phyloP scores from a whole-genome alignment of 495 filamentous ascomycete species.

The Rostrohypoxylon terebratum region DNA sequence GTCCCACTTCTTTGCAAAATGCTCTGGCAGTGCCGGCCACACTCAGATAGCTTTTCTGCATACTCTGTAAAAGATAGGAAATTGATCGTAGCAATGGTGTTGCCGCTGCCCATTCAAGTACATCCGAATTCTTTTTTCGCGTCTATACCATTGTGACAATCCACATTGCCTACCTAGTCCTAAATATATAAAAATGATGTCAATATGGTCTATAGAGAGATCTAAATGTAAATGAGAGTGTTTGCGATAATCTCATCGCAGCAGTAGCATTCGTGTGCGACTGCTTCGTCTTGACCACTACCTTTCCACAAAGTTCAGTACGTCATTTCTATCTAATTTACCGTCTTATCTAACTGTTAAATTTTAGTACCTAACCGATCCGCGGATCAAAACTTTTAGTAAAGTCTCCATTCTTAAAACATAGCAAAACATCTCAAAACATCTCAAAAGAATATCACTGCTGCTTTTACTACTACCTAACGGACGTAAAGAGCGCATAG shows the following conservation, averaged over 20 bases:
- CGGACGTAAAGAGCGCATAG: background rate
- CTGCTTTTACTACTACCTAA: background rate
- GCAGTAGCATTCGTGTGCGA: background rate
- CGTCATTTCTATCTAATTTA: conserved; percentile 5
- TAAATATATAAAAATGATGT: background rate
- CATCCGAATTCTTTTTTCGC: background rate
- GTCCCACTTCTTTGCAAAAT: conserved; percentile 39
- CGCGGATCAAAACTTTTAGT: background rate
- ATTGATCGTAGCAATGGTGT: conserved; percentile 48
- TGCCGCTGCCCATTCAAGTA: conserved; percentile 49
- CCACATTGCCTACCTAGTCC: background rate
- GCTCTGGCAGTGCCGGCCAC: conserved; percentile 54
- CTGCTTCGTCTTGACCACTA: background rate
- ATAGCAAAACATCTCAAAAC: conserved; percentile 9
- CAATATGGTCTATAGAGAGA: background rate
- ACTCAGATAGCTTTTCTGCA: conserved; percentile 49
- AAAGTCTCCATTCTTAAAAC: background rate
- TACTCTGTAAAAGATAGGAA: conserved; percentile 49
- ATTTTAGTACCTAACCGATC: background rate
- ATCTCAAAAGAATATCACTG: background rate
- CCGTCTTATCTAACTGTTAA: background rate
- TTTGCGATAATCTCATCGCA: background rate
- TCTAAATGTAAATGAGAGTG: background rate
- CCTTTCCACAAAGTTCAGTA: too few species aligned
- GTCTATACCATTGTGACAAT: background rate